Percentiles rank a stretch among this genome's conserved stretches.
phyloP scores from a whole-genome alignment of 306 rosid species.

The Arachis hypogaea region DNA sequence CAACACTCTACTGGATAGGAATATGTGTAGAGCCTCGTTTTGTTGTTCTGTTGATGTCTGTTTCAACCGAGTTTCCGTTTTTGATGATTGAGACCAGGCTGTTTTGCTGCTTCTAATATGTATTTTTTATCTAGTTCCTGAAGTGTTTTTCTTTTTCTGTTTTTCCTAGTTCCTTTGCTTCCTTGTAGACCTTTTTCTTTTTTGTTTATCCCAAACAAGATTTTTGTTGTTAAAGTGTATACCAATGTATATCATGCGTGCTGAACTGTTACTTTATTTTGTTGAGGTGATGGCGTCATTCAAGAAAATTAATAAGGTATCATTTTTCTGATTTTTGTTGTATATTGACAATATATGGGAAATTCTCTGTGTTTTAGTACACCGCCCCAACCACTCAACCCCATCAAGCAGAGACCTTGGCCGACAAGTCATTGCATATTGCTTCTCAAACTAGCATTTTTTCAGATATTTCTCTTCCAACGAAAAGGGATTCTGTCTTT shows the following conservation, averaged over 20 bases:
- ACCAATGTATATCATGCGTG: not conserved
- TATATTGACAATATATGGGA: slow-evolving; percentile 15
- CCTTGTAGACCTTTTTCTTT: not conserved
- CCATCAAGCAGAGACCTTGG: slow-evolving; percentile 63
- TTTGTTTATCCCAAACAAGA: not conserved
- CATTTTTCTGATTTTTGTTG: slow-evolving; percentile 10
- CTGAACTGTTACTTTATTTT: slow-evolving; percentile 27
- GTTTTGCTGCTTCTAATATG: not conserved
- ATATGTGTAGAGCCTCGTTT: not conserved
- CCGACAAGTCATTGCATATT: slow-evolving; percentile 61
- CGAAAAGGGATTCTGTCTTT: slow-evolving; percentile 70
- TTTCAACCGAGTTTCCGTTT: slow-evolving; percentile 23
- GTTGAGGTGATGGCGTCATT: slow-evolving; percentile 5
- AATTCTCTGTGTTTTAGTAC: slow-evolving; percentile 45
- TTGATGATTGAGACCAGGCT: slow-evolving; percentile 3
- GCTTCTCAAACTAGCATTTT: slow-evolving; percentile 57
- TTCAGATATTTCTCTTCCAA: slow-evolving; percentile 53
- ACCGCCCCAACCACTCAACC: slow-evolving; percentile 64
- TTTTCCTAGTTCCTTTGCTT: slow-evolving; percentile 17
- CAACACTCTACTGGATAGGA: not conserved
- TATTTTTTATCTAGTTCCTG: not conserved
- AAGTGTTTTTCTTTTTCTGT: not conserved
- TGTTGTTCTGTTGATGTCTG: slow-evolving; percentile 20
- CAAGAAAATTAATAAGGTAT: slow-evolving; percentile 26
- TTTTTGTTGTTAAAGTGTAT: slow-evolving; percentile 1